Conservation (phyloP, 495 filamentous ascomycete species). For the Xylaria curta region DNA sequence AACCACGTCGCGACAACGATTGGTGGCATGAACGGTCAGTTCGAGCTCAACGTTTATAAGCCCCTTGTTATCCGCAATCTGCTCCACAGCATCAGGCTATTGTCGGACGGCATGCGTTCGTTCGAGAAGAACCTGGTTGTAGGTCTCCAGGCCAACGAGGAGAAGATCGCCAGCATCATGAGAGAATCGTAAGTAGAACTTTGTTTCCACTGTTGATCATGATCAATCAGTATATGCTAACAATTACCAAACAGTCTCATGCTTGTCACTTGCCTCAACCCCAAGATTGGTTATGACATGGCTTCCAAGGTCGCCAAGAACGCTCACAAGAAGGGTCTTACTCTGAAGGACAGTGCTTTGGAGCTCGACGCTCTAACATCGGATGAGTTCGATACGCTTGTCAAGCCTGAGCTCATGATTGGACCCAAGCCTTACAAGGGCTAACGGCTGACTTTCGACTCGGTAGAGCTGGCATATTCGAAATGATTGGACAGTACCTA, state of each 20-base stretch:
- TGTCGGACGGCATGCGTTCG: conserved; percentile 90
- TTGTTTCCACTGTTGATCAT: neutral
- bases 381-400: conserved; percentile 89
- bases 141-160: conserved; percentile 91
- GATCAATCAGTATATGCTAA: neutral
- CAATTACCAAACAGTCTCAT: conserved; percentile 70
- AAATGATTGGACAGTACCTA: neutral
- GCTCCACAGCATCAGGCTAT: conserved; percentile 84
- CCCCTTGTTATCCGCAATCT: conserved; percentile 94
- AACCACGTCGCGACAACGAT: conserved; percentile 93
- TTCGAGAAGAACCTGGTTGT: conserved; percentile 93
- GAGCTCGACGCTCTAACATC: conserved; percentile 89
- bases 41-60: conserved; percentile 99
- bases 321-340: conserved; percentile 96
- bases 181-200: conserved; percentile 71
- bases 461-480: neutral
- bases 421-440: conserved; percentile 69
- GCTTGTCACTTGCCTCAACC: conserved; percentile 98
- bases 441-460: conserved; percentile 24
- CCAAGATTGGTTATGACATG: conserved; percentile 98
- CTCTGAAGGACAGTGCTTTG: conserved; percentile 91
- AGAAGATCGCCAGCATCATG: conserved; percentile 83
- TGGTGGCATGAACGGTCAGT: conserved; percentile 96
- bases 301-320: conserved; percentile 99
- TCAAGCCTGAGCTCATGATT: conserved; percentile 97